Base-by-base conservation (phyloP, 1,284 basidiomycete species). In the Veloporphyrellus conicus region DNA sequence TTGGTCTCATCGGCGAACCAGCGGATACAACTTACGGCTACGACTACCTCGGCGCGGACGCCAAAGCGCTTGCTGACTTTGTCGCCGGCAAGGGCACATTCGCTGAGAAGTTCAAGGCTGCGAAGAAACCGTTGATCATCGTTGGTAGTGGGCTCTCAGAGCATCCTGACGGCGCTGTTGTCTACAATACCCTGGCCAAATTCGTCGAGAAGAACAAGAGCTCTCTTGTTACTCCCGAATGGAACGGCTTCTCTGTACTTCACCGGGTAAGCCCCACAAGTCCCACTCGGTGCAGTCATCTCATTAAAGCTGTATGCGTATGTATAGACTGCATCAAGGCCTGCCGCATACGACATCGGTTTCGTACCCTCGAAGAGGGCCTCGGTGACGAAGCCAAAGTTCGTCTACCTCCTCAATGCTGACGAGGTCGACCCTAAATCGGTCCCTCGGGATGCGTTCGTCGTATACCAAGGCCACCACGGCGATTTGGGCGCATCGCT, bases 401-500 rank as follows among this genome's bases (percentile, higher is more conserved):
- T 99, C 71, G 76, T 99, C 62, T 98, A 97, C 74, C 83, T 99
- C 46, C 82, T 99, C 54, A 95, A 95, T 67, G 93, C 95, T 6
- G 96, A 99, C 63, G 94, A 98, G 66, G 73, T 99, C 49, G 82
- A 93, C 62, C 88, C 93, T 37, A 81, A 85, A 50, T 82, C 84
- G n/a, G 96, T 99, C 54, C 94, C 96, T 27, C 76, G 83, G 54
- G 83, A 94, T 61, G 93, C 95, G 1, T 99, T 99, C 63, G 95
- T 99, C 38, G 95, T 99, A 14, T 99, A 99, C 73, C 96, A 99
- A 69, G 96, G 96, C 38, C 95, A 98, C 71, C 95, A 99, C 66
- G 96, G 96, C 67, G 96, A 99, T 67, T 77, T 93, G 36, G 95
- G 96, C 43, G 96, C 96, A 3, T 91, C 94, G 63, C 86, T 94